These are phyloP conservation scores for Globisporangium irregulare DNA, from an alignment of 352 stramenopile species.

Conservation along the genomic window DNA sequence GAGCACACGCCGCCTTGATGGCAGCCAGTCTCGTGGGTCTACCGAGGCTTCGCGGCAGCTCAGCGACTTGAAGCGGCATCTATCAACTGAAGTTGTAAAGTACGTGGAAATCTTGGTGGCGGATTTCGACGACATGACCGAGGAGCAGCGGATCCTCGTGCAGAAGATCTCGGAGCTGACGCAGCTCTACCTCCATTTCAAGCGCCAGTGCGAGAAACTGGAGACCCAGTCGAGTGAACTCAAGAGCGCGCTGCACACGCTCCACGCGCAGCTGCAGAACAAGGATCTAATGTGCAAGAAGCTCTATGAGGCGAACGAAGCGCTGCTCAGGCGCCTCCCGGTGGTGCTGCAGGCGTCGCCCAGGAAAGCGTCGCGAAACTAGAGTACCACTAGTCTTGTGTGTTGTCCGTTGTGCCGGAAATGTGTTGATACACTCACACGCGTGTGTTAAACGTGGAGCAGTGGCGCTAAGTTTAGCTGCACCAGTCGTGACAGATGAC, in stretches of 20 bases:
- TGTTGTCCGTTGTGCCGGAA: neutral
- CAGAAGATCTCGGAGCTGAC: conserved; percentile 59
- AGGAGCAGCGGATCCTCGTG: conserved; percentile 54
- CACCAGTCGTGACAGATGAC: neutral
- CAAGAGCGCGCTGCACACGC: conserved; percentile 24
- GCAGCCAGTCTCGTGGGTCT: neutral
- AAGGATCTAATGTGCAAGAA: conserved; percentile 62
- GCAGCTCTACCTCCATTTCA: conserved; percentile 55
- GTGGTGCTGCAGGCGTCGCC: conserved; percentile 12
- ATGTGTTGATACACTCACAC: neutral
- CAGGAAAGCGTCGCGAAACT: neutral
- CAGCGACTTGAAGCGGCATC: conserved; percentile 37
- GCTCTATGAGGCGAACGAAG: conserved; percentile 62
- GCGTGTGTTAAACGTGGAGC: neutral
- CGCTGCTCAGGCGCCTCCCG: conserved; percentile 44
- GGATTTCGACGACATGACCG: conserved; percentile 57
- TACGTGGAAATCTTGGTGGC: conserved; percentile 42
- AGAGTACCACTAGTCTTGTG: too few species aligned
- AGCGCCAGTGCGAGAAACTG: conserved; percentile 42
- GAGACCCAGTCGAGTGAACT: conserved; percentile 38
- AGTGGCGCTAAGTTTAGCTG: neutral
- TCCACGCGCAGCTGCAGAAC: conserved; percentile 40
- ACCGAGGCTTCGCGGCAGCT: conserved; percentile 24
- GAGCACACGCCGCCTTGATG: neutral
- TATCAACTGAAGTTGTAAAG: conserved; percentile 44